Evolutionary conservation across 2,329 filamentous ascomycete species (phyloP), one percentile per base, ranked within the genome.

Genomic region (Parastagonospora nodorum): DNA sequence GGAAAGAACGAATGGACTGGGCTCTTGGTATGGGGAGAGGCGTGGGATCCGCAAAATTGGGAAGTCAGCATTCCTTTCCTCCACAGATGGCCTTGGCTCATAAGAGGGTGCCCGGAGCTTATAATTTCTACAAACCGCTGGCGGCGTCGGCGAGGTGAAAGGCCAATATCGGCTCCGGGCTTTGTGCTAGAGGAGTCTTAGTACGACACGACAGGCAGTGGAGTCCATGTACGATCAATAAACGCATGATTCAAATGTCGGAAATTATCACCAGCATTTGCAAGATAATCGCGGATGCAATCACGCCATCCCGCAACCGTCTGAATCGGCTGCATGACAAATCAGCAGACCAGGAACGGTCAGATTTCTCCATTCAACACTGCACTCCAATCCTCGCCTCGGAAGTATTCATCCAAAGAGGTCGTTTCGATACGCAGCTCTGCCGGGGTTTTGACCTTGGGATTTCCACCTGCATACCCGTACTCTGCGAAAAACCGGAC

Each of bases 351-450:
- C 11, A 30, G 4, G 12, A 28, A 9, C 19, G 6, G 27, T 36
- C n/a, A 50, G 2, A 44, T 40, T 24, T 45, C 35, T 16, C 47
- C 47, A 8, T 29, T 41, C 37, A 51, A 33, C 10, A 51, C 48
- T 5, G 36, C 16, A 48, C 42, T 37, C 43, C 43, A 51, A 29
- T 51, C 48, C 28, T 51, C 30, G 2, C 38, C n/a, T 15, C 31
- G 35, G 8, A 48, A 37, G 19, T 19, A 51, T 10, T 51, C 31
- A 19, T 51, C 48, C 37, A 51, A 38, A 9, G 42, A 32, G 2
- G 48, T 48, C 3, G 48, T 51, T 38, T 45, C 32, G 48, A 51
- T 51, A 14, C 48, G 43, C 30, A 51, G 24, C 16, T 51, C 43
- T 6, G 27, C 28, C 16, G 48, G 48, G 1, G 48, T 51, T 31